Conservation (phyloP, 1,284 basidiomycete genomes). For the Hortiboletus rubellus region DNA sequence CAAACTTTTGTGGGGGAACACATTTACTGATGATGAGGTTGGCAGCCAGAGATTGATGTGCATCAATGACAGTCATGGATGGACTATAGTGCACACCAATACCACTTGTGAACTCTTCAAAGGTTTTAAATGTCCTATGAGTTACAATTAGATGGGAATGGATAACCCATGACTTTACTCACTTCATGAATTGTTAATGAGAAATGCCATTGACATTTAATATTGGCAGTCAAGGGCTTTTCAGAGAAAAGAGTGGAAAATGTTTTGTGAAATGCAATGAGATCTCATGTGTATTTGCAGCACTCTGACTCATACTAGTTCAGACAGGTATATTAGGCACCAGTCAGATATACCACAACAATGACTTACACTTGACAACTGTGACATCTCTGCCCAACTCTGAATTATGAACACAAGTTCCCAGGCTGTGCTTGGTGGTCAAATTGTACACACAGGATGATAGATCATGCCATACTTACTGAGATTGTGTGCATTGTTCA, state of each 20-base stretch:
- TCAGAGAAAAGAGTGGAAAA: conserved; percentile 51
- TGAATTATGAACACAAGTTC: conserved; percentile 60
- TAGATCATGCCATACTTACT: conserved; percentile 10
- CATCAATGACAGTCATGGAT: conserved; percentile 47
- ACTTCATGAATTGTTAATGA: conserved; percentile 45
- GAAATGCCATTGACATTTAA: conserved; percentile 40
- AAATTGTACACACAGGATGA: neutral
- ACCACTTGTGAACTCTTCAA: conserved; percentile 61
- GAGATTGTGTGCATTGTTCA: conserved; percentile 51
- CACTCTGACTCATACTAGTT: conserved; percentile 46
- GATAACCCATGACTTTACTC: conserved; percentile 39
- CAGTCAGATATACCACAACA: neutral
- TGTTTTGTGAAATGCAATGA: conserved; percentile 53
- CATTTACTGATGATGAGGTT: conserved; percentile 61
- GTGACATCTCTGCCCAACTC: conserved; percentile 52
- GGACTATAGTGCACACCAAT: conserved; percentile 63
- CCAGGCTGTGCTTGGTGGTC: conserved; percentile 41
- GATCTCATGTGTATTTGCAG: conserved; percentile 48
- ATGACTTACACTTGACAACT: conserved; percentile 52
- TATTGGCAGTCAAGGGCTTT: conserved; percentile 36
- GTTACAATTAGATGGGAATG: conserved; percentile 42
- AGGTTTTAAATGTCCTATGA: conserved; percentile 55
- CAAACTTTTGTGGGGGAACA: conserved; percentile 57
- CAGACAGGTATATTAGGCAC: neutral
- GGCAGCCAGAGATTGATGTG: conserved; percentile 46